A percentile compares a stretch with the other conserved stretches of the same genome.
Conservation (phyloP, 2,329 filamentous ascomycete genomes). For the Endoconidiophora polonica region DNA sequence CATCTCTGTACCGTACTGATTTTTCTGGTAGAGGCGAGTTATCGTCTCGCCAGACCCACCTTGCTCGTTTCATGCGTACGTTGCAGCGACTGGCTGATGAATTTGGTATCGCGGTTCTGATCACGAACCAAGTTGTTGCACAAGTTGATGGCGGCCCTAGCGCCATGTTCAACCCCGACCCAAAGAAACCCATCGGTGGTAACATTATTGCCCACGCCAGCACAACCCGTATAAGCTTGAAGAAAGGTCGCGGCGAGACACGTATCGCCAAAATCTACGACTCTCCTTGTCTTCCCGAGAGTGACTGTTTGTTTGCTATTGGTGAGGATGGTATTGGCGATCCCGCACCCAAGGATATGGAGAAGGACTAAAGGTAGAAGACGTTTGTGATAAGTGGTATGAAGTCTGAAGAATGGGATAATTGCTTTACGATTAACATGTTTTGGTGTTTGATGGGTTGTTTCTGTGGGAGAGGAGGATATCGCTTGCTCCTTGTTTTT, state of each 20-base stretch:
- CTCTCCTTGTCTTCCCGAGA: slow-evolving; percentile 90
- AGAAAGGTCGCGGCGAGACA: slow-evolving; percentile 90
- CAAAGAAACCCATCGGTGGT: slow-evolving; percentile 96
- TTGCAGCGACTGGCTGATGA: slow-evolving; percentile 62
- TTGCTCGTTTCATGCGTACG: slow-evolving; percentile 77
- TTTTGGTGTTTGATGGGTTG: too few relatives aligned
- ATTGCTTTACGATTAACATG: too few relatives aligned
- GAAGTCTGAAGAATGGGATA: too few relatives aligned
- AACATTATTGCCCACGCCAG: slow-evolving; percentile 98
- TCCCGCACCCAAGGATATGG: slow-evolving; percentile 84
- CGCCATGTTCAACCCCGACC: slow-evolving; percentile 98
- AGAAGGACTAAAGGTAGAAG: slow-evolving; percentile 47
- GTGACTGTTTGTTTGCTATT: slow-evolving; percentile 92
- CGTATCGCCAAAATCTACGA: slow-evolving; percentile 99
- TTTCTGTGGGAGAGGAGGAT: too few relatives aligned
- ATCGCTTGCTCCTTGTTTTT: too few relatives aligned
- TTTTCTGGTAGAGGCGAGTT: slow-evolving; percentile 94
- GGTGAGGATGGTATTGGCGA: slow-evolving; percentile 94
- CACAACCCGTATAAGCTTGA: slow-evolving; percentile 83
- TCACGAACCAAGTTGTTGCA: slow-evolving; percentile 96
- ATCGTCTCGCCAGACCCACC: slow-evolving; percentile 76
- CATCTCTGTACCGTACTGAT: slow-evolving; percentile 86
- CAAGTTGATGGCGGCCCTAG: slow-evolving; percentile 93
- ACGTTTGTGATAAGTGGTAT: background rate
- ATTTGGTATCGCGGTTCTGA: slow-evolving; percentile 95